A percentile compares a stretch with the other conserved stretches of the same genome.
Conservation (phyloP, 176 grass and related monocot species). For the Tuctoria greenei region DNA sequence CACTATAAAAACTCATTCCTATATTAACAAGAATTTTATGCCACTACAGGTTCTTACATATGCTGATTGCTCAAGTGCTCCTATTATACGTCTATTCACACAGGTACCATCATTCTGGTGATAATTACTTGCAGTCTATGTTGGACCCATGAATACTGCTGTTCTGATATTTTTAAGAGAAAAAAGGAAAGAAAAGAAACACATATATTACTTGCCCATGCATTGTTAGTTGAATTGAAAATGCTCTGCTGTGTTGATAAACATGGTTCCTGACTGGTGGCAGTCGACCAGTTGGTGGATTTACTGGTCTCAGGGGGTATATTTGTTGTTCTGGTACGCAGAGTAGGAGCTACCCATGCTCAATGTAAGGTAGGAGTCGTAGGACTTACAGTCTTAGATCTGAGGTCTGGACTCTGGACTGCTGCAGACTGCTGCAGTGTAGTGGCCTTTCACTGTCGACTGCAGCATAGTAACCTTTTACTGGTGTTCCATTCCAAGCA, state of each 20-base stretch:
- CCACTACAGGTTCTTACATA: conserved; percentile 70
- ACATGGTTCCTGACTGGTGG: neutral
- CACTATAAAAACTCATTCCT: conserved; percentile 13
- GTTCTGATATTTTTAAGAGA: neutral
- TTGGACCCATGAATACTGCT: conserved; percentile 19
- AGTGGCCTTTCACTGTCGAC: neutral
- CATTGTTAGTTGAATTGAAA: conserved; percentile 2
- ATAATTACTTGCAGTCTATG: neutral
- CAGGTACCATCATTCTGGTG: conserved; percentile 56
- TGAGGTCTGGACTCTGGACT: neutral
- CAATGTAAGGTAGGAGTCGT: neutral
- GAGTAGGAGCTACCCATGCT: neutral
- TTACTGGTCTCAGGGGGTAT: neutral
- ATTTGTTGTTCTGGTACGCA: neutral
- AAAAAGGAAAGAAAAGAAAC: neutral
- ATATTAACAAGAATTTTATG: conserved; percentile 32
- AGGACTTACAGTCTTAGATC: neutral
- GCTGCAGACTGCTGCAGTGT: neutral
- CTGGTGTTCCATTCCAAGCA: no score
- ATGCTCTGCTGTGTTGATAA: neutral
- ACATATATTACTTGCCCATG: neutral
- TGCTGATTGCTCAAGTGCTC: conserved; percentile 60
- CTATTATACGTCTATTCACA: conserved; percentile 55
- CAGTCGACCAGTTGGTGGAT: neutral
- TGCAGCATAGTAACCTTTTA: neutral